phyloP scores from a whole-genome alignment of 305 asterid species.

The Solanum chacoense region DNA sequence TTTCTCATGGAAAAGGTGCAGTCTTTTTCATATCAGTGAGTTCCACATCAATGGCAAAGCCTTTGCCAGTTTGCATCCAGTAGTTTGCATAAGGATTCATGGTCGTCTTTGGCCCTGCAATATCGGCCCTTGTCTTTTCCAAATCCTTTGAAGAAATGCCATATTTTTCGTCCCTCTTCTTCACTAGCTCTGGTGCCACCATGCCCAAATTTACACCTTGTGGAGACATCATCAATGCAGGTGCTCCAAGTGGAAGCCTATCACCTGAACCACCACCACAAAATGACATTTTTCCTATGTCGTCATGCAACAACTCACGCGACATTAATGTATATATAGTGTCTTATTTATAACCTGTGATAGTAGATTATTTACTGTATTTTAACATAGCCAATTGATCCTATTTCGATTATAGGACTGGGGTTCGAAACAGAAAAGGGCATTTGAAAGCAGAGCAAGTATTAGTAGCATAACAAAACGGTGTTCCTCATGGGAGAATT shows the following conservation, averaged over 20 bases:
- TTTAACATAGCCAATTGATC: not conserved
- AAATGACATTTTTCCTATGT: not conserved
- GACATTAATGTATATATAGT: not conserved
- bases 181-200: conserved; percentile 32
- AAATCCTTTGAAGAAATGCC: conserved; percentile 36
- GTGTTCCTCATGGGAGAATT: not conserved
- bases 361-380: not conserved
- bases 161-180: conserved; percentile 43
- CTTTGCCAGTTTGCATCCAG: conserved; percentile 69
- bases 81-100: conserved; percentile 58
- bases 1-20: conserved; percentile 32
- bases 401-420: not conserved
- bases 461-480: not conserved
- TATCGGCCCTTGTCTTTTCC: conserved; percentile 24
- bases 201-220: conserved; percentile 44
- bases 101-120: conserved; percentile 48
- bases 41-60: conserved; percentile 40
- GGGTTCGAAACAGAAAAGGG: not conserved
- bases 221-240: conserved; percentile 77
- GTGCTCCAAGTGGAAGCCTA: conserved; percentile 59
- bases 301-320: not conserved
- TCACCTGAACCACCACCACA: conserved; percentile 30
- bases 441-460: not conserved
- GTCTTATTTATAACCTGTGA: not conserved
- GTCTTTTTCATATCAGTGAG: conserved; percentile 36